Evolutionary conservation across 2,329 filamentous ascomycete genomes (phyloP), one percentile per base, ranked within the genome.

Genomic region (Penicillium griseofulvum): DNA sequence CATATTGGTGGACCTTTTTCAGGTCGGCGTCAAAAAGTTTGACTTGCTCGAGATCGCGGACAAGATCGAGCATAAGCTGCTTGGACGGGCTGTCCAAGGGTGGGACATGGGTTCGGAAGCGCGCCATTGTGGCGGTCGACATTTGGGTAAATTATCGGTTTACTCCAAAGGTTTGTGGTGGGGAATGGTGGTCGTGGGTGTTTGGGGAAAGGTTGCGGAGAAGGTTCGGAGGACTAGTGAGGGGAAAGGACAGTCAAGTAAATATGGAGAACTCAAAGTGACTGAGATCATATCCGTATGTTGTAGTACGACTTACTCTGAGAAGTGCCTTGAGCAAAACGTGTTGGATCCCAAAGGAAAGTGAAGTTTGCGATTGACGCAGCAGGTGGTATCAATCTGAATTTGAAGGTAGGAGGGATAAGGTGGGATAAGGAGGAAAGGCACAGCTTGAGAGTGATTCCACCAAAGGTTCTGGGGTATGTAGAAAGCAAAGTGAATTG

Each of bases 1-100:
- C 75, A 61, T 75, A 77, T 14, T 68, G 70, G 53, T 78, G 72
- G 26, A 76, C 74, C 33, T 71, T 72, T 48, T 76, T 76, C n/a
- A 76, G 62, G 42, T 79, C 76, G 12, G 61, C 59, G 48, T 75
- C 74, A 56, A 77, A 75, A 26, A 78, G 52, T 17, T 69, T 70
- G 16, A 77, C 69, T 44, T 75, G 68, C 52, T 76, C 71, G 11
- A 79, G 67, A 17, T 76, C 74, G 17, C 64, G 66, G 12, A 72
- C 66, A 1, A 79, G 67, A 29, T 78, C 76, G 8, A 68, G 61
- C 17, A 76, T 65, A 2, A 76, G 69, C 59, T 76, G 74, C 29
- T 67, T 68, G 5, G 74, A 76, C 3, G 73, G 74, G 44, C 72
- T 75, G 59, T 76, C 74, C 49, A 71, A 42, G 7, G 64, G 62